These are phyloP conservation scores for Theobroma grandiflorum DNA, from an alignment of 441 rosid species.

Conservation along the genomic window DNA sequence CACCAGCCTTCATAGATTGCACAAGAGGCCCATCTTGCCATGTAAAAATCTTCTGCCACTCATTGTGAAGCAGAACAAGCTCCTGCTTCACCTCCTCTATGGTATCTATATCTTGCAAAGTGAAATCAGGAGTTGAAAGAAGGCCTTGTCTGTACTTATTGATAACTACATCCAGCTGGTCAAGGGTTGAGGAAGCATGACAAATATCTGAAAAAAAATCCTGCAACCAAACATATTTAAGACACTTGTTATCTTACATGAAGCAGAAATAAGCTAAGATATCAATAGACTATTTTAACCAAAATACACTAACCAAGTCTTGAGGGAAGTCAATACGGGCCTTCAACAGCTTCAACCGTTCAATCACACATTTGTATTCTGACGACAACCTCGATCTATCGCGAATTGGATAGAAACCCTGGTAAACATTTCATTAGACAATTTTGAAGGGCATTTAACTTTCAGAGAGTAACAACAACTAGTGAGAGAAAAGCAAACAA, in stretches of 20 bases:
- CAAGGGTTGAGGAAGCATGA: constrained; percentile 66
- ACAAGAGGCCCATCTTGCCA: constrained; percentile 99
- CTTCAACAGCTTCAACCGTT: constrained; percentile 65
- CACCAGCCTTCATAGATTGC: constrained; percentile 91
- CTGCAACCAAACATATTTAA: constrained; percentile 48
- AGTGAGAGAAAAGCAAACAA: constrained; percentile 41
- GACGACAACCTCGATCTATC: constrained; percentile 83
- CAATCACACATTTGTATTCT: constrained; percentile 62
- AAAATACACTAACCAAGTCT: constrained; percentile 53
- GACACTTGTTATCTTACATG: neutral
- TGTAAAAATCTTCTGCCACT: constrained; percentile 85
- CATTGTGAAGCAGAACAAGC: constrained; percentile 66
- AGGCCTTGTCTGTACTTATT: constrained; percentile 55
- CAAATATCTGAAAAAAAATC: constrained; percentile 71
- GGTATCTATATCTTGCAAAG: constrained; percentile 55
- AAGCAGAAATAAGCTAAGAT: constrained; percentile 24
- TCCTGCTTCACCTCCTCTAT: constrained; percentile 63
- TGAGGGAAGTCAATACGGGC: constrained; percentile 48
- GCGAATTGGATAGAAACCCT: constrained; percentile 97
- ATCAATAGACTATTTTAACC: constrained; percentile 18
- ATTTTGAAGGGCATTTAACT: constrained; percentile 26
- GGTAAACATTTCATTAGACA: constrained; percentile 38
- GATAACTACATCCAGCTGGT: constrained; percentile 51
- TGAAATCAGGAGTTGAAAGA: constrained; percentile 43
- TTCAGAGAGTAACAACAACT: constrained; percentile 4